phyloP scores from a whole-genome alignment of 1,284 basidiomycete genomes.

The Microbotryum scabiosae region DNA sequence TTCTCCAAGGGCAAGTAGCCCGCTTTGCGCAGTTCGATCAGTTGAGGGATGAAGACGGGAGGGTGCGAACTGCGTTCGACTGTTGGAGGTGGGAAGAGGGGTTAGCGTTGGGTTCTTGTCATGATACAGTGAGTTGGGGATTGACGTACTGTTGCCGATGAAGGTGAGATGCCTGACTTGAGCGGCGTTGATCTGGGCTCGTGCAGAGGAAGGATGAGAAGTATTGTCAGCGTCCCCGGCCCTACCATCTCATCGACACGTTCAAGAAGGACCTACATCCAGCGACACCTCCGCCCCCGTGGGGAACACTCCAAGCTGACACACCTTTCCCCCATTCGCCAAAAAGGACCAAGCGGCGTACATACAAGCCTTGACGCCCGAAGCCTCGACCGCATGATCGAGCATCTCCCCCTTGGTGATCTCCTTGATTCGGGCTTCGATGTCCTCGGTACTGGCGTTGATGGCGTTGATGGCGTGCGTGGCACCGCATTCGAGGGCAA shows the following conservation, averaged over 20 bases:
- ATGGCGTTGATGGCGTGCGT: constrained; percentile 28
- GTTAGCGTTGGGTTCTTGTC: neutral
- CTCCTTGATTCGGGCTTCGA: constrained; percentile 3
- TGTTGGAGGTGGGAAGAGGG: neutral
- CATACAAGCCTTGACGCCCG: constrained; percentile 4
- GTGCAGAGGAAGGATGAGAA: no score
- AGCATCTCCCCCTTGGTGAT: constrained; percentile 11
- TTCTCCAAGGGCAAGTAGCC: constrained; percentile 30
- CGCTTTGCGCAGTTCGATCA: constrained; percentile 12
- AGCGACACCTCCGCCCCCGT: neutral
- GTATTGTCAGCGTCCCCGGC: no score
- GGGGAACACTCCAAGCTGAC: neutral
- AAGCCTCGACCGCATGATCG: constrained; percentile 6
- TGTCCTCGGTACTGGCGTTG: constrained; percentile 14
- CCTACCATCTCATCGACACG: no score
- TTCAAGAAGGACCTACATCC: no score
- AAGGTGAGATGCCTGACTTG: neutral
- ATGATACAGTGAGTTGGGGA: no score
- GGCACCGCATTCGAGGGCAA: constrained; percentile 29
- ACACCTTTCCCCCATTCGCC: neutral
- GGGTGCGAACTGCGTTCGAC: constrained; percentile 29
- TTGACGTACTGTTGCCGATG: neutral
- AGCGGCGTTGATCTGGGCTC: constrained; percentile 5
- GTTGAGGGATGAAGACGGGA: constrained; percentile 25
- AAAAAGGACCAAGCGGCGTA: neutral